Base-by-base conservation (phyloP, 2,329 filamentous ascomycete species). In the Aspergillus clavatus region DNA sequence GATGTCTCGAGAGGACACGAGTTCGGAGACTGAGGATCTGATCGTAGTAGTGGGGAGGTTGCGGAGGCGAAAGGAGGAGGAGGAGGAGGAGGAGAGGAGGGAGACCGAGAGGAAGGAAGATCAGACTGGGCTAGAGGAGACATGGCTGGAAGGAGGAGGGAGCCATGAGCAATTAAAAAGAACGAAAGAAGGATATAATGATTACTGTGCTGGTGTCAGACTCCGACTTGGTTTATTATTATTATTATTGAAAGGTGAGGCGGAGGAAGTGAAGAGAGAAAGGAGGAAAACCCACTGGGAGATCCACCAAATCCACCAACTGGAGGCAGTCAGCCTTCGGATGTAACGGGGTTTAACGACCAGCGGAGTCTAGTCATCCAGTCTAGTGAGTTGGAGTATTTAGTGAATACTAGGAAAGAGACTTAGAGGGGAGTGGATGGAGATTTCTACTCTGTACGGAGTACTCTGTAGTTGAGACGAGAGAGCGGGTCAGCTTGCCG, bases 341-440 rank as follows among this genome's bases (percentile, higher is more conserved):
- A 62, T 58, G 61, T 61, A 62, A 58, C 61, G 60, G 61, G 39
- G 40, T 50, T 54, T 48, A 38, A 42, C 11, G 38, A 24, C n/a
- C n/a, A n/a, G 14, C 31, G 16, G 31, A 35, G 8, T 35, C 10
- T 8, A 7, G 5, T 4, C 29, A 19, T 33, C 12, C 31, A 24
- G 23, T n/a, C n/a, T n/a, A n/a, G n/a, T n/a, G n/a, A n/a, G n/a
- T n/a, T n/a, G n/a, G n/a, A n/a, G n/a, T n/a, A n/a, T n/a, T n/a
- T n/a, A n/a, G n/a, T n/a, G n/a, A n/a, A n/a, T n/a, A n/a, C n/a
- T n/a, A n/a, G n/a, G n/a, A n/a, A n/a, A n/a, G n/a, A n/a, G n/a
- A n/a, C n/a, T n/a, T n/a, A n/a, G n/a, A n/a, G n/a, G n/a, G n/a
- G n/a, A n/a, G n/a, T n/a, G n/a, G n/a, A n/a, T n/a, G n/a, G n/a